A percentile compares a stretch with the other conserved stretches of the same genome.
Conservation (phyloP, 139 green algal species). For the Monoraphidium neglectum region DNA sequence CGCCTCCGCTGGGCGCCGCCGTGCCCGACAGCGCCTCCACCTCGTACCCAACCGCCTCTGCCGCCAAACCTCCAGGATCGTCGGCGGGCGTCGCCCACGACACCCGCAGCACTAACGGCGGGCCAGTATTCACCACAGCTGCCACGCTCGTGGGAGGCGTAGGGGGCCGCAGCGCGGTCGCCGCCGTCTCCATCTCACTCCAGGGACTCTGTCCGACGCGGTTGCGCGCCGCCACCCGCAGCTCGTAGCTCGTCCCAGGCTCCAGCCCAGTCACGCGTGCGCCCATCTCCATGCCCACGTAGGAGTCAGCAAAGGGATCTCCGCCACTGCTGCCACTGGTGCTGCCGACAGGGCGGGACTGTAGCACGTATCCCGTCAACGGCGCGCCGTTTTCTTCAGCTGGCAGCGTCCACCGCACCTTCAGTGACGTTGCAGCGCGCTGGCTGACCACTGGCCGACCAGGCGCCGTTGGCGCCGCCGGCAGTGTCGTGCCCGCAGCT, state of each 20-base stretch:
- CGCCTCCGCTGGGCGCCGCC: background rate
- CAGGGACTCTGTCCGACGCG: constrained; percentile 41
- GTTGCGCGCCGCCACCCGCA: constrained; percentile 55
- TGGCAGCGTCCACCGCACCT: constrained; percentile 48
- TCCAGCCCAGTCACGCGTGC: constrained; percentile 35
- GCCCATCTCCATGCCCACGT: constrained; percentile 27
- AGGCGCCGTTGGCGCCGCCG: constrained; percentile 52
- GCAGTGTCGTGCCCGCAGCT: constrained; percentile 23
- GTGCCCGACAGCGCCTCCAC: background rate
- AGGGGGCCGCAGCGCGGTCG: constrained; percentile 38
- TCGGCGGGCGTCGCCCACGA: constrained; percentile 14
- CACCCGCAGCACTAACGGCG: constrained; percentile 5
- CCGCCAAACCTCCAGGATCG: background rate
- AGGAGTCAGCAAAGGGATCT: constrained; percentile 8
- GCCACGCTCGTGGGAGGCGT: constrained; percentile 21
- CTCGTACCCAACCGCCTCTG: constrained; percentile 17
- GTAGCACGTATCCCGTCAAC: constrained; percentile 47
- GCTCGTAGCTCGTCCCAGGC: constrained; percentile 39
- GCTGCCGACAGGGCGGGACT: constrained; percentile 6
- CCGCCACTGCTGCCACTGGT: constrained; percentile 5
- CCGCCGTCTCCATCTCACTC: constrained; percentile 14
- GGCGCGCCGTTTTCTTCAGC: constrained; percentile 48
- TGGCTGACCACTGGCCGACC: constrained; percentile 11
- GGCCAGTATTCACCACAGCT: constrained; percentile 17
- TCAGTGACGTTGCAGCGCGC: constrained; percentile 32